These are phyloP conservation scores for Speleostelium caveatum DNA, from an alignment of 78 protist genomes.

Conservation along the genomic window DNA sequence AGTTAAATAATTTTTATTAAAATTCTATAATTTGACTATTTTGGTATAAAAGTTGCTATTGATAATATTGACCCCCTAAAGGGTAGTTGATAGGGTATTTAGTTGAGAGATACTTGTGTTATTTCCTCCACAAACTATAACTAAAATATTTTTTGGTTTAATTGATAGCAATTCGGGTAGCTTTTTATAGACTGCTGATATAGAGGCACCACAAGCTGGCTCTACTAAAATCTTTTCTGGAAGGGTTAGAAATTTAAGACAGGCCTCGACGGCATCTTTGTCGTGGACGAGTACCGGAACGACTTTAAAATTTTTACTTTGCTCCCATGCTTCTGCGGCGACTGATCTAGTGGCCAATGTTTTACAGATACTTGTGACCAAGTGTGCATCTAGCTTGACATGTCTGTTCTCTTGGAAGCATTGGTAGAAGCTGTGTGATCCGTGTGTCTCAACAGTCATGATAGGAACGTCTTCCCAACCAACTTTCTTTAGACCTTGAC, in stretches of 20 bases:
- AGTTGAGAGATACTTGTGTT: constrained; percentile 10
- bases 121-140: constrained; percentile 77
- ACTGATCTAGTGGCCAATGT: constrained; percentile 69
- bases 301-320: constrained; percentile 6
- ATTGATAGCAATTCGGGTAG: constrained; percentile 7
- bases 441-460: constrained; percentile 75
- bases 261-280: constrained; percentile 78
- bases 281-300: constrained; percentile 50
- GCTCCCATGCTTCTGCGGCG: constrained; percentile 47
- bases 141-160: constrained; percentile 57
- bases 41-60: not conserved
- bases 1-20: no score
- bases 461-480: constrained; percentile 78
- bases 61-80: not conserved
- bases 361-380: constrained; percentile 1
- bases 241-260: constrained; percentile 54
- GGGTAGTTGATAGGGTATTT: not conserved
- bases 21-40: no score
- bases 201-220: constrained; percentile 82
- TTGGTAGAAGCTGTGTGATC: constrained; percentile 56
- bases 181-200: constrained; percentile 39
- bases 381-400: not conserved
- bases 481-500: constrained; percentile 40
- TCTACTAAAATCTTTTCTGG: constrained; percentile 78
- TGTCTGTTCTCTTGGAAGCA: constrained; percentile 8